Percentiles rank a stretch among this genome's conserved stretches.
Conservation (phyloP, 2,329 filamentous ascomycete species). For the Myriangium duriaei region DNA sequence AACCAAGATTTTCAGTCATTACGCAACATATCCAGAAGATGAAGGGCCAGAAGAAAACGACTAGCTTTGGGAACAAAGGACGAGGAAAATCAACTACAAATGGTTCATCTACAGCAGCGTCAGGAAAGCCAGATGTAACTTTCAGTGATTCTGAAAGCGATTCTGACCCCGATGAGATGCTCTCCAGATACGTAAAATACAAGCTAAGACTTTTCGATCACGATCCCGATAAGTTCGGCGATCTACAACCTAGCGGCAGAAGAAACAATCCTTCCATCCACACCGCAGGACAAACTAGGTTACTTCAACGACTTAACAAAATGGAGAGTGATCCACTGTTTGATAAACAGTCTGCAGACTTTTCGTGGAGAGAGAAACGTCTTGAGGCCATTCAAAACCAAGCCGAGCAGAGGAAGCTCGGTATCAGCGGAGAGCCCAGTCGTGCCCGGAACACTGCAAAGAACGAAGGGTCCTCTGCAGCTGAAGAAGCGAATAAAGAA, state of each 20-base stretch:
- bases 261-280: constrained; percentile 19
- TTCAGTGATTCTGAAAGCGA: constrained; percentile 40
- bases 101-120: background rate
- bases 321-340: constrained; percentile 55
- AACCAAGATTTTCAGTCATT: no score
- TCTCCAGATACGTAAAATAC: constrained; percentile 64
- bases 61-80: constrained; percentile 1
- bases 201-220: constrained; percentile 43
- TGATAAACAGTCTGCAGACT: constrained; percentile 34
- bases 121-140: constrained; percentile 19
- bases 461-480: background rate
- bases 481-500: constrained; percentile 13
- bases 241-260: constrained; percentile 21
- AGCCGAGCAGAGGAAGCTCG: constrained; percentile 22
- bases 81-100: background rate
- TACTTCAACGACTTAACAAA: constrained; percentile 60
- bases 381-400: constrained; percentile 29
- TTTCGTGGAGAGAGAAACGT: constrained; percentile 32
- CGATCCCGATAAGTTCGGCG: constrained; percentile 45
- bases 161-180: constrained; percentile 37
- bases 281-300: constrained; percentile 40
- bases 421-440: constrained; percentile 14
- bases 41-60: background rate
- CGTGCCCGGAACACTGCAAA: background rate
- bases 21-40: background rate